Conservation (phyloP, 345 rosid genomes). For the Fremontodendron californicum region DNA sequence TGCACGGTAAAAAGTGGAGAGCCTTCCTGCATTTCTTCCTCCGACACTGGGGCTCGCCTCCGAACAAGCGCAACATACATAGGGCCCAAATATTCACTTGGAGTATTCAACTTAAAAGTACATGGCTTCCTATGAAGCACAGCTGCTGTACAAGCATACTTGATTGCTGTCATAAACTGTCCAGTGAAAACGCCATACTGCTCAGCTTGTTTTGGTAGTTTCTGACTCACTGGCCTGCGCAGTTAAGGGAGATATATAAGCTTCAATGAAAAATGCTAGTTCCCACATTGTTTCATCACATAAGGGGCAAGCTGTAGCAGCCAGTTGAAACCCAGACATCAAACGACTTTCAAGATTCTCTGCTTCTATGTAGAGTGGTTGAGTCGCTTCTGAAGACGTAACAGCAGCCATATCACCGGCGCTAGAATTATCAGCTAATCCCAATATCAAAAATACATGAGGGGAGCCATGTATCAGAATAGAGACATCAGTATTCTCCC, state of each 20-base stretch:
- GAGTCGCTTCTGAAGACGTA: slow-evolving; percentile 31
- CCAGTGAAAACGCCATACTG: slow-evolving; percentile 62
- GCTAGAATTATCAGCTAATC: slow-evolving; percentile 41
- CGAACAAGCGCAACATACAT: slow-evolving; percentile 75
- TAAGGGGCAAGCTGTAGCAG: slow-evolving; percentile 80
- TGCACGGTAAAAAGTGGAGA: slow-evolving; percentile 70
- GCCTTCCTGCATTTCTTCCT: slow-evolving; percentile 93
- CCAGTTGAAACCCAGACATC: slow-evolving; percentile 77
- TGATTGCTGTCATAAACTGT: slow-evolving; percentile 78
- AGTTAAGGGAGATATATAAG: slow-evolving; percentile 36
- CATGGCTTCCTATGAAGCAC: slow-evolving; percentile 69
- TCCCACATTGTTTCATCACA: slow-evolving; percentile 86
- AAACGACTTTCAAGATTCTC: slow-evolving; percentile 64
- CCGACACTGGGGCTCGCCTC: slow-evolving; percentile 65
- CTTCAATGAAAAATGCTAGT: slow-evolving; percentile 64
- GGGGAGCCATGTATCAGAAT: slow-evolving; percentile 59
- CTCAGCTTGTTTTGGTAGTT: too few relatives aligned
- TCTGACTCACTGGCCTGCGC: slow-evolving; percentile 35
- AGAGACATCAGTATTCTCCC: slow-evolving; percentile 31
- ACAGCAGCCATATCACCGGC: slow-evolving; percentile 19
- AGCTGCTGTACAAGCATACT: slow-evolving; percentile 77
- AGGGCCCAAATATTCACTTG: slow-evolving; percentile 60
- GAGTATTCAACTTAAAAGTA: slow-evolving; percentile 84
- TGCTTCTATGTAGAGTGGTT: slow-evolving; percentile 44
- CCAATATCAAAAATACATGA: slow-evolving; percentile 62